Conservation (phyloP, 2,329 filamentous ascomycete species). For the Colletotrichum tabaci region DNA sequence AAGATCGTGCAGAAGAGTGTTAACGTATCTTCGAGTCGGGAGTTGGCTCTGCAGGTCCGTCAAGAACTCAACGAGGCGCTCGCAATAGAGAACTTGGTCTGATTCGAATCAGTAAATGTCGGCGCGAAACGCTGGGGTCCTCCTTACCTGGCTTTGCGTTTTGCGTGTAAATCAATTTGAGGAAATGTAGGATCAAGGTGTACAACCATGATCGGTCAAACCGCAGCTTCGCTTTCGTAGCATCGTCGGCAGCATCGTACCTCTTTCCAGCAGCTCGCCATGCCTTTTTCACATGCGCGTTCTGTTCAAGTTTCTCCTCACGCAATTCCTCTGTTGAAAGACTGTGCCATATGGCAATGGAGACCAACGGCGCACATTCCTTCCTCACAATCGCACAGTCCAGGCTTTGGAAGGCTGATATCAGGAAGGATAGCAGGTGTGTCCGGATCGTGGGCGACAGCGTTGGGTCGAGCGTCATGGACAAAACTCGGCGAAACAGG, state of each 20-base stretch:
- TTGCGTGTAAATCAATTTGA: conserved; percentile 78
- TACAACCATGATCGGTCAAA: conserved; percentile 97
- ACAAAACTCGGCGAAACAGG: conserved; percentile 90
- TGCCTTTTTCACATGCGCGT: conserved; percentile 84
- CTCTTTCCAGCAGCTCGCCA: conserved; percentile 91
- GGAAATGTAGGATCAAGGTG: conserved; percentile 85
- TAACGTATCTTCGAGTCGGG: conserved; percentile 94
- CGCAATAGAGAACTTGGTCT: conserved; percentile 86
- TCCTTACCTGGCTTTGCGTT: conserved; percentile 62
- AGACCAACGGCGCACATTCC: conserved; percentile 95
- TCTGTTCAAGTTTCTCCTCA: conserved; percentile 80
- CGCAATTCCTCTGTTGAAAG: conserved; percentile 83
- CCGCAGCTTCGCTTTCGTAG: conserved; percentile 81
- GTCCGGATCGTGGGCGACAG: conserved; percentile 78
- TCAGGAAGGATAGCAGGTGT: conserved; percentile 90
- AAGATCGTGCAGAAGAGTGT: conserved; percentile 87
- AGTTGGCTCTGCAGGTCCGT: conserved; percentile 93
- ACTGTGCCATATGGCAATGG: conserved; percentile 96
- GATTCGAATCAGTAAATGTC: conserved; percentile 47
- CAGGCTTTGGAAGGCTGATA: conserved; percentile 92
- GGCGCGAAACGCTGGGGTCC: conserved; percentile 19
- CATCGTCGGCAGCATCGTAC: conserved; percentile 88
- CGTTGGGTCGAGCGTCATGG: conserved; percentile 83
- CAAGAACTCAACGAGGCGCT: conserved; percentile 92
- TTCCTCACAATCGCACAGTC: conserved; percentile 92